Conservation (phyloP, 2,329 filamentous ascomycete species). For the Fusarium fujikuroi region DNA sequence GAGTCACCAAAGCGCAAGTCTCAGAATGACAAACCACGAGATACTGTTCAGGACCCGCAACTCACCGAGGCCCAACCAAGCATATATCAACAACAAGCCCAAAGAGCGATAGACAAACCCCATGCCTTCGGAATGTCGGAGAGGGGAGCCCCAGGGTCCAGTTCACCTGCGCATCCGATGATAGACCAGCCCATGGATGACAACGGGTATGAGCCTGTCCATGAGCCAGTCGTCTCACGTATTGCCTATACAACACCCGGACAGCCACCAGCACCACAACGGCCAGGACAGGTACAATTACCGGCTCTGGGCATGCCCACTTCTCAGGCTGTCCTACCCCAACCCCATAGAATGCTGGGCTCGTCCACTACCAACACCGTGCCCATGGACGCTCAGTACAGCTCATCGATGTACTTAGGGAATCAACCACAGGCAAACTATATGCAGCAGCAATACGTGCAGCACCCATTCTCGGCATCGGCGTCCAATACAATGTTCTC, state of each 20-base stretch:
- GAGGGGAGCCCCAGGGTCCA: conserved; percentile 19
- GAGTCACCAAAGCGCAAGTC: neutral
- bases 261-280: conserved; percentile 9
- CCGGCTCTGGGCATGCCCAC: conserved; percentile 35
- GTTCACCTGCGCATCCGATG: conserved; percentile 30
- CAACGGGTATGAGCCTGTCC: conserved; percentile 40
- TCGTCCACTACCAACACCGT: conserved; percentile 40
- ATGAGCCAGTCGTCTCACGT: conserved; percentile 40
- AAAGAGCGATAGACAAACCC: neutral
- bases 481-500: conserved; percentile 41
- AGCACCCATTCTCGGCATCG: conserved; percentile 45
- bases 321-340: conserved; percentile 31
- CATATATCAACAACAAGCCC: neutral
- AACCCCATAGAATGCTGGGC: conserved; percentile 41
- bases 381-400: conserved; percentile 51
- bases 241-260: conserved; percentile 39
- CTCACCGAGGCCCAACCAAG: neutral
- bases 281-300: conserved; percentile 31
- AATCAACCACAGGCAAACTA: conserved; percentile 53
- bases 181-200: conserved; percentile 34
- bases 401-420: conserved; percentile 53
- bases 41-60: neutral
- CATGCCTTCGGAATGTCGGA: conserved; percentile 5
- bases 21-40: neutral
- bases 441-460: conserved; percentile 47